Conservation (phyloP, 306 rosid species). For the Sindora glabra region DNA sequence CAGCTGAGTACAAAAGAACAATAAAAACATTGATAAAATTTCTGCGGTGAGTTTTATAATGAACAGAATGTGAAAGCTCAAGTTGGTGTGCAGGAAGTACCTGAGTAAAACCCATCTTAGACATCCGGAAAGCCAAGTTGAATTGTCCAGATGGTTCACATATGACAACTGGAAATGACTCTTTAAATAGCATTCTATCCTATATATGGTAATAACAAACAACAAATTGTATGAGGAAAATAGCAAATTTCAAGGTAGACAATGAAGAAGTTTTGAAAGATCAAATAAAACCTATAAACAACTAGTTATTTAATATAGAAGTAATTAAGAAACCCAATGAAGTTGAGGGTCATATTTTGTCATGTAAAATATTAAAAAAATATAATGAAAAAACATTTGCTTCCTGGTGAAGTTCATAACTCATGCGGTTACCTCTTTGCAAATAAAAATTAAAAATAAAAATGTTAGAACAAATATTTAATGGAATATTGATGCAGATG, state of each 20-base stretch:
- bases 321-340: background rate
- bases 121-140: slow-evolving; percentile 73
- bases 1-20: slow-evolving; percentile 40
- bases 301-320: background rate
- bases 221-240: slow-evolving; percentile 7
- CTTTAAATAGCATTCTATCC: slow-evolving; percentile 61
- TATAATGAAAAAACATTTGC: background rate
- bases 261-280: background rate
- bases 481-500: background rate
- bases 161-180: slow-evolving; percentile 62
- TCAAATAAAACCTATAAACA: background rate
- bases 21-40: slow-evolving; percentile 4
- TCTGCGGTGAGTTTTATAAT: background rate
- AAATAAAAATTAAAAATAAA: background rate
- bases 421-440: background rate
- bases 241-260: background rate
- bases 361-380: background rate
- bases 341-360: background rate
- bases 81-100: slow-evolving; percentile 27
- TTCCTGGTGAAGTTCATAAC: background rate
- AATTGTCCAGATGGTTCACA: slow-evolving; percentile 45
- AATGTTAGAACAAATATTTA: background rate
- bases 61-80: background rate
- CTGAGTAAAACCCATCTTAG: slow-evolving; percentile 58
- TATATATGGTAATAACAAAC: slow-evolving; percentile 29